Base-by-base conservation (phyloP, 306 rosid genomes). In the Vigna unguiculata region DNA sequence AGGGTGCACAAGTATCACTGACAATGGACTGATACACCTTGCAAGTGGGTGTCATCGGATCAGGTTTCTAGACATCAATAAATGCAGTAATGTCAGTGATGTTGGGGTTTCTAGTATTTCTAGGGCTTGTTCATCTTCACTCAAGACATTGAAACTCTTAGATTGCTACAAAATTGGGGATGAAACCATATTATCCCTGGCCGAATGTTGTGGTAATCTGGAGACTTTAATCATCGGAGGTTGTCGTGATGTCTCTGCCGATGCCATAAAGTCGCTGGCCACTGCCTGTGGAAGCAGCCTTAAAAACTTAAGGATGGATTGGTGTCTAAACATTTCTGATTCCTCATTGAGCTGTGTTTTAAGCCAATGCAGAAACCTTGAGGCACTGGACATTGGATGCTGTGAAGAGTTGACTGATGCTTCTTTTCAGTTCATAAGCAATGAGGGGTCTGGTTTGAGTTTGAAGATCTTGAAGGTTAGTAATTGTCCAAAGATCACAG, bases 391-490 rank as follows among this genome's bases (percentile, higher is more conserved):
- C 77, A 83, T 90, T 9, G 93, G 96, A 52, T 95, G 99, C 90
- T 95, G 99, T 34, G 96, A 89, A 83, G 92, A 90, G 84, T 92
- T 95, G 83, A 82, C 96, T 0, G 99, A 95, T 89, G 90, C 88
- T 59, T 92, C 97, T 69, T 95, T 95, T 71, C 88, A 88, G 81
- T 68, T 69, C 34, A 57, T 90, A 80, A 83, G 81, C 34, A 67
- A 61, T n/a, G 82, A 81, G 71, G 91, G 84, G 47, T 40, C 67
- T 51, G 85, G 62, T 80, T 79, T 86, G 89, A 86, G 78, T 60
- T 82, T 95, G 84, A 92, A 90, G 88, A 76, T 88, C 71, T 82
- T 95, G 81, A 92, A 92, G 89, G 86, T 89, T 52, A 86, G 91
- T 74, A 90, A 88, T 73, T 95, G 99, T 88, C 92, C 88, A 32